phyloP scores from a whole-genome alignment of 2,329 filamentous ascomycete genomes.

The Arthrobotrys entomopaga region DNA sequence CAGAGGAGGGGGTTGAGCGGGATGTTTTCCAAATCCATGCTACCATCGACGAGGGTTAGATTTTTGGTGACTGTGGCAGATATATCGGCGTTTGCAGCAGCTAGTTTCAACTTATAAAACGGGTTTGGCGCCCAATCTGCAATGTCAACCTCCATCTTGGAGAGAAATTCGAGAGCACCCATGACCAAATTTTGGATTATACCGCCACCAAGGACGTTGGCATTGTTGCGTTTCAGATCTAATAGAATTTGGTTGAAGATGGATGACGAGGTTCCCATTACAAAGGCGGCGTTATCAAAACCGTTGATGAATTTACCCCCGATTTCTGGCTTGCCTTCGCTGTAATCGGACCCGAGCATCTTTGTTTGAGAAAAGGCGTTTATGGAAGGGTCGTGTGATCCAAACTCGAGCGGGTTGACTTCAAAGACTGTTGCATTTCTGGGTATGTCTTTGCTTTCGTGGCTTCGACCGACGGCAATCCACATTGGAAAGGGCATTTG shows the following conservation, averaged over 20 bases:
- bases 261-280: conserved; percentile 86
- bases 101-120: conserved; percentile 73
- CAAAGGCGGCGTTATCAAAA: conserved; percentile 82
- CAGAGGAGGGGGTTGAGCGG: conserved; percentile 81
- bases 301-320: conserved; percentile 74
- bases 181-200: conserved; percentile 66
- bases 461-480: conserved; percentile 74
- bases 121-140: conserved; percentile 80
- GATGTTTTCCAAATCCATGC: conserved; percentile 81
- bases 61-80: conserved; percentile 66
- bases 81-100: conserved; percentile 68
- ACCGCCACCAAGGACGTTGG: conserved; percentile 62
- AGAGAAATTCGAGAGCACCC: conserved; percentile 68
- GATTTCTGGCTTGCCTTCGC: conserved; percentile 67
- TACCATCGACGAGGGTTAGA: conserved; percentile 80
- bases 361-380: conserved; percentile 76
- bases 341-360: conserved; percentile 79
- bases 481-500: conserved; percentile 78
- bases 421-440: conserved; percentile 80
- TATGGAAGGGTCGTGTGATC: conserved; percentile 77
- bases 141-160: conserved; percentile 74
- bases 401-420: conserved; percentile 82
- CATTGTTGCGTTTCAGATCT: conserved; percentile 67
- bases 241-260: conserved; percentile 84
- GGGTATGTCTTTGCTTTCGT: conserved; percentile 71